Conservation (phyloP, 106 monocot species). For the Ottelia alismoides region DNA sequence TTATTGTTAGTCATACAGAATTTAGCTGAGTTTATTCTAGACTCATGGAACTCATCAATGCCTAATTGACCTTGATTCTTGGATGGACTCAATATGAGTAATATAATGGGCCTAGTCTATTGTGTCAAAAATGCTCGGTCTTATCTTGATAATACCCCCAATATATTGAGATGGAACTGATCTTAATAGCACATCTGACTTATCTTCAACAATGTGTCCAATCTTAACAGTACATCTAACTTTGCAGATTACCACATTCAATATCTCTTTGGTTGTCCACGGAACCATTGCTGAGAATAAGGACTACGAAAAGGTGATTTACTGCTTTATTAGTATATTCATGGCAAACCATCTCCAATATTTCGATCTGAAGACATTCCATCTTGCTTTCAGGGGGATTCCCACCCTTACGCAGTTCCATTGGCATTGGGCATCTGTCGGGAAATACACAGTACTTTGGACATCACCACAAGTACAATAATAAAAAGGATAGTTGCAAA, state of each 20-base stretch:
- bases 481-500: constrained; percentile 35
- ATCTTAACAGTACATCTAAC: too few species aligned
- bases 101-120: too few species aligned
- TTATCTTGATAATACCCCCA: too few species aligned
- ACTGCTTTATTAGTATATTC: not conserved
- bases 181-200: too few species aligned
- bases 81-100: too few species aligned
- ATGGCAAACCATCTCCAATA: not conserved
- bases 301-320: not conserved
- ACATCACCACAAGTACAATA: constrained; percentile 36
- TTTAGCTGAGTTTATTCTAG: too few species aligned
- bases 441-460: constrained; percentile 25
- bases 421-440: constrained; percentile 20
- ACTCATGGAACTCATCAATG: too few species aligned
- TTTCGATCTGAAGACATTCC: not conserved
- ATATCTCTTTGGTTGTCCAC: constrained; percentile 11
- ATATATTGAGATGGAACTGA: too few species aligned
- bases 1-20: not conserved
- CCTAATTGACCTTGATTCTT: too few species aligned
- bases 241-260: constrained; percentile 12
- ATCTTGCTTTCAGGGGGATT: constrained; percentile 5
- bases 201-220: too few species aligned
- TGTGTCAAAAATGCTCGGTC: too few species aligned
- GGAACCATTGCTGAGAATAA: constrained; percentile 7
- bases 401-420: constrained; percentile 32